Percentiles rank a stretch among this genome's conserved stretches.
These are phyloP conservation scores for Aspergillus novofumigatus DNA, from an alignment of 2,329 filamentous ascomycete species.

Conservation along the genomic window DNA sequence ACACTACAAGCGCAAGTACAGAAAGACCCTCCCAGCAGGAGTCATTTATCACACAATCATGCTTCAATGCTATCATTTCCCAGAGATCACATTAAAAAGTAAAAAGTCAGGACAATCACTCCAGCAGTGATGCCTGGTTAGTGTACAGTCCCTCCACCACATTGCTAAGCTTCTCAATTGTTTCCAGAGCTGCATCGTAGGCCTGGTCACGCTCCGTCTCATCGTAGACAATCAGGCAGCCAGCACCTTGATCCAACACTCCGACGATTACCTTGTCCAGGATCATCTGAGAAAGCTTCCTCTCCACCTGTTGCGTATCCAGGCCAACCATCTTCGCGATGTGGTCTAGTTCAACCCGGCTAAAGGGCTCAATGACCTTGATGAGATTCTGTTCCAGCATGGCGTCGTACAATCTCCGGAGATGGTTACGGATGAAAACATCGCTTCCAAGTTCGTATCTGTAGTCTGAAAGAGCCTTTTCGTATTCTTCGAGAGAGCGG, in stretches of 20 bases:
- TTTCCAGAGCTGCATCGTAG: constrained; percentile 90
- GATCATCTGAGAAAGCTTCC: constrained; percentile 99
- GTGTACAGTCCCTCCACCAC: constrained; percentile 97
- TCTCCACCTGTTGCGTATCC: constrained; percentile 93
- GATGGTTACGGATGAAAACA: constrained; percentile 93
- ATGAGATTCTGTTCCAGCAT: constrained; percentile 99
- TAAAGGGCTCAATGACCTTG: constrained; percentile 99
- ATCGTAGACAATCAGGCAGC: constrained; percentile 94
- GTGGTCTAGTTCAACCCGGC: constrained; percentile 91
- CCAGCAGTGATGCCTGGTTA: constrained; percentile 92
- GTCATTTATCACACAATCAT: constrained; percentile 8
- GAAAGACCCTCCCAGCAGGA: not conserved
- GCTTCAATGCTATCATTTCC: constrained; percentile 24
- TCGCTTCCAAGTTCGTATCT: constrained; percentile 91
- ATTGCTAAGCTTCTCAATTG: constrained; percentile 93
- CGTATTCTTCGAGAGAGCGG: constrained; percentile 94
- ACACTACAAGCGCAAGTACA: not conserved
- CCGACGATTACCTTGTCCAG: constrained; percentile 98
- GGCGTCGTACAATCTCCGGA: constrained; percentile 91
- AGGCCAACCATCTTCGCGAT: constrained; percentile 97
- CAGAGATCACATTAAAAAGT: constrained; percentile 10
- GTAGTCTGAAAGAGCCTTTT: constrained; percentile 84
- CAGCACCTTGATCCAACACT: constrained; percentile 94
- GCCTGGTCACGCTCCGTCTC: constrained; percentile 89
- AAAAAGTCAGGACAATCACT: constrained; percentile 49